Percentiles rank a stretch among this genome's conserved stretches.
phyloP scores from a whole-genome alignment of 164 flowering plant genomes.

The Annona cherimola region DNA sequence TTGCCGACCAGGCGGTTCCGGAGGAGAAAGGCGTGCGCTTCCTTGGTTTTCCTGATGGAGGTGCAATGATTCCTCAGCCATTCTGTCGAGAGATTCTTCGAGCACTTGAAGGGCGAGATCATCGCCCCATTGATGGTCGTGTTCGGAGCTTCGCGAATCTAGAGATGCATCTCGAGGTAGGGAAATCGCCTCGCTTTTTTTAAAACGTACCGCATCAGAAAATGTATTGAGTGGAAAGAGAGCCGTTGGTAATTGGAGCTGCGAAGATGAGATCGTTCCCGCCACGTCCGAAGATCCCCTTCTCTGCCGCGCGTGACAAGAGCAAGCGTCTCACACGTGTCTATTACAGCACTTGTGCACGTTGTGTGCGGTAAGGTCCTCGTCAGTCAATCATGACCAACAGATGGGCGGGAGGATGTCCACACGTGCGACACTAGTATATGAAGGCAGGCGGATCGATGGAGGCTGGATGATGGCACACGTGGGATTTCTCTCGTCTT shows the following conservation, averaged over 20 bases:
- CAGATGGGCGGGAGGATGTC: not conserved
- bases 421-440: not conserved
- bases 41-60: constrained; percentile 16
- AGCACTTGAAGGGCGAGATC: constrained; percentile 5
- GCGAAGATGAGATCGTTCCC: not conserved
- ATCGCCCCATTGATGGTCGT: not conserved
- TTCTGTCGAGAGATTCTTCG: constrained; percentile 2
- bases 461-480: constrained; percentile 24
- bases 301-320: not conserved
- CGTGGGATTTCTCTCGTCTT: constrained; percentile 16
- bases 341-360: not conserved
- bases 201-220: too few relatives aligned
- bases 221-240: too few relatives aligned
- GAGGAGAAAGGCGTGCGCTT: constrained; percentile 21
- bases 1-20: constrained; percentile 14
- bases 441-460: not conserved
- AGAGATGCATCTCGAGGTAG: not conserved
- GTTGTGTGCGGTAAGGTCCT: too few relatives aligned
- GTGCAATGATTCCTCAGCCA: constrained; percentile 17
- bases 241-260: too few relatives aligned
- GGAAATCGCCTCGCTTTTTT: too few relatives aligned
- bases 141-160: not conserved
- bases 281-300: not conserved
- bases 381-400: not conserved
- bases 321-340: not conserved